phyloP scores from a whole-genome alignment of 805 yeast genomes.

The Saccharomycopsis sp. region DNA sequence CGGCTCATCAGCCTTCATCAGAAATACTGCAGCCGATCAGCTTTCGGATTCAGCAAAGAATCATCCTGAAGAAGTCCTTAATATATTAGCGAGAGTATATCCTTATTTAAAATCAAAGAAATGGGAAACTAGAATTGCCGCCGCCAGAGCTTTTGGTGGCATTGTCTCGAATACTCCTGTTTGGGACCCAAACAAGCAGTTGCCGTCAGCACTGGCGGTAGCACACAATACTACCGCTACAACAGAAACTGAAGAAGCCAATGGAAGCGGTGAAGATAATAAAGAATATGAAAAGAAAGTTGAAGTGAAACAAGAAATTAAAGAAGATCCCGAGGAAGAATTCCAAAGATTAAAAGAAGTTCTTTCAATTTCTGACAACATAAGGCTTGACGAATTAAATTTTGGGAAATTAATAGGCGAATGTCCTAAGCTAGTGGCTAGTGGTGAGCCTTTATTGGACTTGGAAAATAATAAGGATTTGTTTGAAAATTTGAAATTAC shows the following conservation, averaged over 20 bases:
- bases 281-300: conserved; percentile 24
- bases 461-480: conserved; percentile 30
- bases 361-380: conserved; percentile 23
- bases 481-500: conserved; percentile 42
- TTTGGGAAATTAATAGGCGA: conserved; percentile 30
- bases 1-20: conserved; percentile 87
- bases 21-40: conserved; percentile 97
- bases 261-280: conserved; percentile 18
- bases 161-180: conserved; percentile 67
- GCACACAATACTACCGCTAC: conserved; percentile 15
- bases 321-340: conserved; percentile 22
- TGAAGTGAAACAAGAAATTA: conserved; percentile 24
- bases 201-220: conserved; percentile 28
- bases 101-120: conserved; percentile 76
- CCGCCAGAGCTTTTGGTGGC: conserved; percentile 93
- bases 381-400: conserved; percentile 29
- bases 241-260: conserved; percentile 8
- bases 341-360: conserved; percentile 12
- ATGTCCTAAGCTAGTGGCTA: conserved; percentile 51
- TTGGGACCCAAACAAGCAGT: conserved; percentile 76
- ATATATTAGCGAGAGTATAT: conserved; percentile 78
- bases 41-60: conserved; percentile 87
- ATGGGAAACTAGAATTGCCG: conserved; percentile 96
- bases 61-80: conserved; percentile 88
- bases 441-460: conserved; percentile 42